Evolutionary conservation across 441 rosid genomes (phyloP).

Genomic region (Heliophila coronopifolia): DNA sequence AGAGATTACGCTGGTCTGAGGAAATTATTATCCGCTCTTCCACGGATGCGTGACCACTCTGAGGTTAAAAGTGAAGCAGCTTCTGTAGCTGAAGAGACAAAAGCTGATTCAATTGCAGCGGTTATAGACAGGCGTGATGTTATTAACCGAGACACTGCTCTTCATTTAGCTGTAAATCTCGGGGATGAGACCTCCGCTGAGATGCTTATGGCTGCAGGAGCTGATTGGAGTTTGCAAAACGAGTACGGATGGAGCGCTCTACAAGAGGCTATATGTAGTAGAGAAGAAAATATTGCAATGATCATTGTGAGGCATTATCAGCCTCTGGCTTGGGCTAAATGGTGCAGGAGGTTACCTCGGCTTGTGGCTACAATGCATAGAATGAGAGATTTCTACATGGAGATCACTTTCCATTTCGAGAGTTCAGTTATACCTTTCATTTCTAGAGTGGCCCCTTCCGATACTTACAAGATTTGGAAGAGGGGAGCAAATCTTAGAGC

Average conservation of each 20-base stretch:
- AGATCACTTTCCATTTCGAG: conserved; percentile 91
- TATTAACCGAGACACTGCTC: conserved; percentile 81
- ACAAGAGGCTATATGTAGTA: conserved; percentile 87
- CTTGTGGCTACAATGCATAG: conserved; percentile 73
- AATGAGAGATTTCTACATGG: conserved; percentile 98
- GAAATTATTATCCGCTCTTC: conserved; percentile 72
- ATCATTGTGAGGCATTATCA: conserved; percentile 83
- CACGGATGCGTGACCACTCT: conserved; percentile 59
- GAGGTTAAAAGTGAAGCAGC: conserved; percentile 72
- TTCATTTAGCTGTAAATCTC: conserved; percentile 88
- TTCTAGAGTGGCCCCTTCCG: conserved; percentile 93
- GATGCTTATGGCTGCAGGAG: conserved; percentile 94
- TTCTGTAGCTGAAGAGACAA: conserved; percentile 80
- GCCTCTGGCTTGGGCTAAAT: conserved; percentile 96
- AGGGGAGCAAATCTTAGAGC: conserved; percentile 93
- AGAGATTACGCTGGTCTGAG: conserved; percentile 66
- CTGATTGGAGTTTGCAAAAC: conserved; percentile 97
- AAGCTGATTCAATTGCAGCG: conserved; percentile 67
- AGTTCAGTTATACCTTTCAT: conserved; percentile 95
- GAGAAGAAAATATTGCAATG: conserved; percentile 80
- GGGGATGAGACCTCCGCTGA: conserved; percentile 79
- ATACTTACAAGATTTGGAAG: conserved; percentile 96
- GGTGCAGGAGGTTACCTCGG: conserved; percentile 96
- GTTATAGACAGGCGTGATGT: conserved; percentile 88
- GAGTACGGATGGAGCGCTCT: conserved; percentile 96